A percentile compares a stretch with the other conserved stretches of the same genome.
phyloP scores from a whole-genome alignment of 2,329 filamentous ascomycete genomes.

The Clarireedia paspali region DNA sequence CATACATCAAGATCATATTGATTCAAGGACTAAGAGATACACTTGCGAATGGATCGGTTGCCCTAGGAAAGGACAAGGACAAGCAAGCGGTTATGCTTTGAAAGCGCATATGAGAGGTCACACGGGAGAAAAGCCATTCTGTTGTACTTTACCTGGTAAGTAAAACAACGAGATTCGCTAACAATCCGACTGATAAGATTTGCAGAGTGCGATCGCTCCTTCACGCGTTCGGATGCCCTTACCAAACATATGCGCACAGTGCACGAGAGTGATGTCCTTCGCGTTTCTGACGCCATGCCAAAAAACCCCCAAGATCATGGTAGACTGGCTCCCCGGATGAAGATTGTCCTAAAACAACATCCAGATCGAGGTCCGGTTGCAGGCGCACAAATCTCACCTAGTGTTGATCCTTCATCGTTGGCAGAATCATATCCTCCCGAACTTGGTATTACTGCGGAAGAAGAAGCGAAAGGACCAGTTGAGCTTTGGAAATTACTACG shows the following conservation, averaged over 20 bases:
- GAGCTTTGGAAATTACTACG: constrained; percentile 55
- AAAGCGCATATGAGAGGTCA: constrained; percentile 98
- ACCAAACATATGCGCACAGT: constrained; percentile 99
- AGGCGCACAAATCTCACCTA: constrained; percentile 40
- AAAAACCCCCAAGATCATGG: constrained; percentile 52
- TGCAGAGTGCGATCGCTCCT: constrained; percentile 90
- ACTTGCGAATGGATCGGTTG: constrained; percentile 98
- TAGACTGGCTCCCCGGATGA: constrained; percentile 41
- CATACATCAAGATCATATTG: constrained; percentile 90
- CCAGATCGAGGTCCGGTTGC: constrained; percentile 37
- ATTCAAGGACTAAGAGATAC: constrained; percentile 89
- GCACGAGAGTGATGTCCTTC: constrained; percentile 89
- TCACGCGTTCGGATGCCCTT: constrained; percentile 89
- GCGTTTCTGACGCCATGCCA: constrained; percentile 68
- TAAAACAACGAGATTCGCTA: background rate
- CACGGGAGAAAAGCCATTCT: constrained; percentile 96
- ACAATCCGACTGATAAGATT: background rate
- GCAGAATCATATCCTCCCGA: constrained; percentile 32
- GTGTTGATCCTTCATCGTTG: constrained; percentile 24
- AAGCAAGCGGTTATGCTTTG: constrained; percentile 91
- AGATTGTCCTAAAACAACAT: constrained; percentile 56
- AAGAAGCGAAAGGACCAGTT: constrained; percentile 55
- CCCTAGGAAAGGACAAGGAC: constrained; percentile 76
- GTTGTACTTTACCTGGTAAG: constrained; percentile 86
- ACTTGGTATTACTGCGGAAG: constrained; percentile 54